Base-by-base conservation (phyloP, 1,284 basidiomycete species). In the Malassezia vespertilionis region DNA sequence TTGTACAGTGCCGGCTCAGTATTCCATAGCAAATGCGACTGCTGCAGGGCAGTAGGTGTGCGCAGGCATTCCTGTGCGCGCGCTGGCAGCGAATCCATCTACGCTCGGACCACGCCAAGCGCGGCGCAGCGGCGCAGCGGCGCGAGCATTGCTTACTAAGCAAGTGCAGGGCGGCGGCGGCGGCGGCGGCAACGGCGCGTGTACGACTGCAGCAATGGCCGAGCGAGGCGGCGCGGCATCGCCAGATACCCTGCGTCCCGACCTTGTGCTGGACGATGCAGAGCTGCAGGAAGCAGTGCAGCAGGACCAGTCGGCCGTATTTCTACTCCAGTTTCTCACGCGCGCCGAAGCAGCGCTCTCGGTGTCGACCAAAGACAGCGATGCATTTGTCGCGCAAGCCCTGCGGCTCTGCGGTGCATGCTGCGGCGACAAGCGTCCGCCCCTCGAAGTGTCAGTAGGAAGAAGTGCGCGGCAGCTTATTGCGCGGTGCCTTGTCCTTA, bases 271-370 rank as follows among this genome's bases (percentile, higher is more conserved):
- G 5, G 58, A 59, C 12, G 49, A 62, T 39, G 28, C 50, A 15
- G 60, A 57, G 20, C 54, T 65, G 21, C 44, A 53, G 17, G 52
- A 55, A 1, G 65, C 65, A 5, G 58, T 86, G 33, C 71, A 77
- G 4, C 79, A 78, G 36, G 85, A 87, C 47, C 82, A 82, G 71
- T 82, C 80, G 14, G 83, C 85, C 55, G 77, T 86, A 41, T 84
- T 84, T 61, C 70, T 87, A 14, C 82, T 87, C 57, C 82, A 85
- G 69, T 88, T 84, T 83, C 76, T 88, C 5, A 77, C 80, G 6
- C 75, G 76, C 20, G 77, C 79, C 2, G 82, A 86, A 71, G 77
- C 76, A 63, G 75, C 74, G 18, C 68, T 85, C 18, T 73, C 72
- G 33, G 73, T 75, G 6, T 55, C 49, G 21, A 53, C 57, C 11